A percentile compares a stretch with the other conserved stretches of the same genome.
Evolutionary conservation across 306 rosid species (phyloP).

Genomic region (Quercus rubra): DNA sequence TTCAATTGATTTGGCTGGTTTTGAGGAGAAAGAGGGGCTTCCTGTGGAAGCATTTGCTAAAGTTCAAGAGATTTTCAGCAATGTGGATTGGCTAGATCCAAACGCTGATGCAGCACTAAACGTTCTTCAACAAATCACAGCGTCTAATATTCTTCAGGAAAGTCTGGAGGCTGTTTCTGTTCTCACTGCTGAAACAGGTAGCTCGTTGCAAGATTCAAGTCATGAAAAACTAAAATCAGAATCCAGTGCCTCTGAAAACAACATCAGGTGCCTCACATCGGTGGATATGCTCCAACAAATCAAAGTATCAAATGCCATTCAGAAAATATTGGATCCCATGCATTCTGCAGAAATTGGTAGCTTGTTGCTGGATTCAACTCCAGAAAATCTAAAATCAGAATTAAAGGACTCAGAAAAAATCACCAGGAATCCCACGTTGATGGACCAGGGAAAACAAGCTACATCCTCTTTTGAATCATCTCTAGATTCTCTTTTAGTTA

Average conservation of each 20-base stretch:
- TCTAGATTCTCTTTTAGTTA: constrained; percentile 17
- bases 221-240: constrained; percentile 27
- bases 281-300: constrained; percentile 22
- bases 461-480: constrained; percentile 18
- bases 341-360: constrained; percentile 22
- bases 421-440: constrained; percentile 19
- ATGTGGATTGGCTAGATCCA: constrained; percentile 80
- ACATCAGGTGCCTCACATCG: constrained; percentile 3
- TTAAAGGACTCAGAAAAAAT: constrained; percentile 30
- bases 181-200: constrained; percentile 23
- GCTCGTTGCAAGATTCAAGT: constrained; percentile 34
- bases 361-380: constrained; percentile 37
- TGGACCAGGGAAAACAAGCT: constrained; percentile 27
- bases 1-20: constrained; percentile 61
- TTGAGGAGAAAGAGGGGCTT: constrained; percentile 87
- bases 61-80: constrained; percentile 87
- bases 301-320: constrained; percentile 47
- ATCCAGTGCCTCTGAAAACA: constrained; percentile 15
- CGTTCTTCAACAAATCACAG: constrained; percentile 62
- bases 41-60: constrained; percentile 91
- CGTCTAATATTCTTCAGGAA: constrained; percentile 49
- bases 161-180: constrained; percentile 39
- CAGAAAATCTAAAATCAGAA: constrained; percentile 34
- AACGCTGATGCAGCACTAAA: constrained; percentile 55
- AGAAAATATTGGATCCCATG: constrained; percentile 45